Conservation (phyloP, 2,329 filamentous ascomycete species). For the Calcarisporium arbuscula region DNA sequence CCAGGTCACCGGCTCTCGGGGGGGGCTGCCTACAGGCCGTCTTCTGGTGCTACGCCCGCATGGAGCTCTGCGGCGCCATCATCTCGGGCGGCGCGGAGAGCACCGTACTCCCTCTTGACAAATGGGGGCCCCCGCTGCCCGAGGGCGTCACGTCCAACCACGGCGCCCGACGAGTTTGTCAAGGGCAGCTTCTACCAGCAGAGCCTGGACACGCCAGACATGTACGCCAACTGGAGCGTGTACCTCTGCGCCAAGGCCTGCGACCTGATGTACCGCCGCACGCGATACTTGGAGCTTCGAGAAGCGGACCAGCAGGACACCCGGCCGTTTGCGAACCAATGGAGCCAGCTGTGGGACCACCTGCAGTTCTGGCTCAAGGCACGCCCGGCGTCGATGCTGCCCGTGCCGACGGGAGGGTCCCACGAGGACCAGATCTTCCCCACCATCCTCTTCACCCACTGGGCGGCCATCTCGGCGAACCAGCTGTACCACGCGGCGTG, state of each 20-base stretch:
- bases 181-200: constrained; percentile 19
- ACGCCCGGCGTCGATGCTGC: constrained; percentile 39
- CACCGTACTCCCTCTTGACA: constrained; percentile 40
- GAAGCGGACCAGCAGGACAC: constrained; percentile 37
- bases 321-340: constrained; percentile 33
- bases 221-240: constrained; percentile 54
- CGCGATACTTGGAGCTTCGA: constrained; percentile 40
- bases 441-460: constrained; percentile 44
- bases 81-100: constrained; percentile 43
- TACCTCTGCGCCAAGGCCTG: constrained; percentile 48
- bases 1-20: constrained; percentile 39
- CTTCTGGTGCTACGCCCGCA: constrained; percentile 53
- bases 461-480: constrained; percentile 50
- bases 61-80: constrained; percentile 49
- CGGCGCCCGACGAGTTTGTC: constrained; percentile 19
- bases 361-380: constrained; percentile 41
- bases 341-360: constrained; percentile 42
- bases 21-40: constrained; percentile 42
- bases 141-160: constrained; percentile 8
- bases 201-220: constrained; percentile 42
- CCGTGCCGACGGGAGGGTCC: constrained; percentile 30
- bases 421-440: constrained; percentile 41
- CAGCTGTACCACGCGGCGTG: constrained; percentile 52
- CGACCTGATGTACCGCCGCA: constrained; percentile 43
- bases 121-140: constrained; percentile 34